Evolutionary conservation across 169 alveolate genomes (phyloP), one percentile per base, ranked within the genome.

Genomic region (Plasmodium blacklocki): DNA sequence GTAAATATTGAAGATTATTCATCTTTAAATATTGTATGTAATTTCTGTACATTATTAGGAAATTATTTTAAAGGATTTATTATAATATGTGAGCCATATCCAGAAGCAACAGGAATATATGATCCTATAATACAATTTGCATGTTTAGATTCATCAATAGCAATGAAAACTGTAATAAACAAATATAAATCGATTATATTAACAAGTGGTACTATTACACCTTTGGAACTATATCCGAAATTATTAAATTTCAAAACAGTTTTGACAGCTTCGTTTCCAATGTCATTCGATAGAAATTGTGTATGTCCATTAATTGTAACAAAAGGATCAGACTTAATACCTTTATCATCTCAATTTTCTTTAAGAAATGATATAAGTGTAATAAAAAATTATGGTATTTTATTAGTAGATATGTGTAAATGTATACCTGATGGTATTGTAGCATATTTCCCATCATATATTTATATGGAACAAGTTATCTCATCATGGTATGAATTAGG

Each of bases 151-250:
- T 98, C 99, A 8, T 97, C 99, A 8, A 93, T 98, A 26, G 99
- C 99, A 3, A 98, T 97, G 97, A 95, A 96, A 83, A 98, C 99
- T 0, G 97, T 98, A 7, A 94, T 98, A 45, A 93, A 95, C 54
- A 93, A 96, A 74, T 97, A 94, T 86, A 96, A 96, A 89, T 97
- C 99, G 3, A 98, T 98, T 21, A 95, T 98, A 21, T 86, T 98
- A 15, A 98, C 99, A 9, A 97, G 99, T 43, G 99, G 99, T 1
- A 98, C 99, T 3, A 97, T 98, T 47, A 97, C 99, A 14, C 99
- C 99, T 0, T 88, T 98, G 64, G 99, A 98, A 70, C 93, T 98
- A 62, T 98, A 98, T 92, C 99, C 99, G 0, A 96, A 97, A 56
- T 88, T 98, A 18, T 93, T 98, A 39, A 96, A 97, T 80, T 98